Evolutionary conservation across 75 land plant genomes (phyloP), one percentile per base, ranked within the genome.

Genomic region (Cryptomeria japonica): DNA sequence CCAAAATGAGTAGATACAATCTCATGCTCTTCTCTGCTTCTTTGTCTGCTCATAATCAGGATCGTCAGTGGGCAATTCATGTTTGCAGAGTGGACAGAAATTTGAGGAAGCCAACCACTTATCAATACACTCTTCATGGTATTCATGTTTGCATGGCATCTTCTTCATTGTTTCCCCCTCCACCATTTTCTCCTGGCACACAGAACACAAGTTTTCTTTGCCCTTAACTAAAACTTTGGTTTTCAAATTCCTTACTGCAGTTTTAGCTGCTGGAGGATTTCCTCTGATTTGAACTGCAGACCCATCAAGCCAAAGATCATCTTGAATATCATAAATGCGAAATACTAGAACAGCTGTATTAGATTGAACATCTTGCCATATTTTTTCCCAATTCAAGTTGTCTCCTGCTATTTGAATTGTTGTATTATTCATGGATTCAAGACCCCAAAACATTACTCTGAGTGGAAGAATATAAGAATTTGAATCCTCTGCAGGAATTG

Each of bases 131-230:
- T 85, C 53, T 3, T 16, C 87, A 85, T 87, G 88, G 44, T 87
- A 87, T 15, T 86, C 4, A n/a, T 87, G 88, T 8, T 44, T 85
- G 58, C 88, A 87, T 7, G 88, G 88, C 88, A 87, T 37, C 15
- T 83, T 39, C 12, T 76, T 87, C 25, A 49, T 22, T 49, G 68
- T 25, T 12, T 76, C 42, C 32, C 56, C 84, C 3, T 25, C 19
- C 55, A 38, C 12, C 15, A 87, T 44, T 22, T 25, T 34, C 4
- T 78, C 88, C 51, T 78, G 47, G 22, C 88, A 87, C 38, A 87
- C 9, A 19, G 84, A 51, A 13, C 88, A 87, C n/a, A 79, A 37
- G n/a, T 32, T 1, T 34, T 64, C 88, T 25, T 3, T 37, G 4
- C 25, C 44, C 8, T 80, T 41, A 19, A 41, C 44, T 1, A 36